These are phyloP conservation scores for Henckelia pumila DNA, from an alignment of 257 asterid species.

Conservation along the genomic window DNA sequence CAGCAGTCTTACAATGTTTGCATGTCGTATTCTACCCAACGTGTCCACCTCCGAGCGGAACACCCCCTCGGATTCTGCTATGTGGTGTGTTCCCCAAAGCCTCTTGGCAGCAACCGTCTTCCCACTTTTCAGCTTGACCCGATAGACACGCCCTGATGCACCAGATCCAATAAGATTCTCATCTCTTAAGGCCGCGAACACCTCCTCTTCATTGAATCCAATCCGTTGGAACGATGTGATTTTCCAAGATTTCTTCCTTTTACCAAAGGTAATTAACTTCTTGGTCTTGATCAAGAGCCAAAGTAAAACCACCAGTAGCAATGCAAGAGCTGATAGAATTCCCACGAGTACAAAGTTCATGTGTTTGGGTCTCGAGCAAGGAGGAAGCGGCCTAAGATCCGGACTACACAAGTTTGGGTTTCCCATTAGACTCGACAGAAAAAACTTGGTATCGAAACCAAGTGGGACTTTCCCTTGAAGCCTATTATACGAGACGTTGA, in stretches of 20 bases:
- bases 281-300: slow-evolving; percentile 56
- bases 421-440: slow-evolving; percentile 48
- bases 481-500: slow-evolving; percentile 68
- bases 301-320: slow-evolving; percentile 41
- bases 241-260: slow-evolving; percentile 47
- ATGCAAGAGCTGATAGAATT: slow-evolving; percentile 49
- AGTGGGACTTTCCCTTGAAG: slow-evolving; percentile 71
- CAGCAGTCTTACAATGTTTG: slow-evolving; percentile 68
- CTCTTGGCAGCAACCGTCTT: slow-evolving; percentile 72
- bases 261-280: slow-evolving; percentile 34
- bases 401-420: slow-evolving; percentile 72
- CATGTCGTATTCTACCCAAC: slow-evolving; percentile 57
- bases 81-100: slow-evolving; percentile 58
- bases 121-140: slow-evolving; percentile 60
- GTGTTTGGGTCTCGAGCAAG: slow-evolving; percentile 51
- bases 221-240: slow-evolving; percentile 59
- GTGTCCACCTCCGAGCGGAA: slow-evolving; percentile 56
- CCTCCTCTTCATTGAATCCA: slow-evolving; percentile 51
- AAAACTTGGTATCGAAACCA: slow-evolving; percentile 41
- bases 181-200: slow-evolving; percentile 46
- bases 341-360: slow-evolving; percentile 40
- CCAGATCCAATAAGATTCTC: slow-evolving; percentile 74
- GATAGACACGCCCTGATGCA: slow-evolving; percentile 74
- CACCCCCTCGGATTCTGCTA: slow-evolving; percentile 45
- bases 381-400: slow-evolving; percentile 47